Evolutionary conservation across 805 yeast species (phyloP).

Genomic region (Spathaspora arborariae): DNA sequence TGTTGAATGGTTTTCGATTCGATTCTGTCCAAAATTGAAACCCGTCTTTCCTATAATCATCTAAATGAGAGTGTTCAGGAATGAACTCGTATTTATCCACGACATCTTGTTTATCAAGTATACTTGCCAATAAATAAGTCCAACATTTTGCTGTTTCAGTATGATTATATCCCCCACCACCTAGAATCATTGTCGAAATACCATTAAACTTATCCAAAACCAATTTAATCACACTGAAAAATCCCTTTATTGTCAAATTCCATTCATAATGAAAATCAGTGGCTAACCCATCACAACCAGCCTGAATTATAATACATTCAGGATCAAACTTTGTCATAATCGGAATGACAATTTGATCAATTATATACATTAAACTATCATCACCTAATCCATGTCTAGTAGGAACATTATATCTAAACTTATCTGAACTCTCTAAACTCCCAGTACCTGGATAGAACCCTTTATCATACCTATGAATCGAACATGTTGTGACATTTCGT

Average conservation of each 20-base stretch:
- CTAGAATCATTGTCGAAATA: conserved; percentile 48
- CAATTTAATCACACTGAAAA: conserved; percentile 32
- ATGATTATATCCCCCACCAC: conserved; percentile 78
- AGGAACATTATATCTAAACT: conserved; percentile 46
- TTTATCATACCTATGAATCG: conserved; percentile 58
- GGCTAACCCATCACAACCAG: conserved; percentile 74
- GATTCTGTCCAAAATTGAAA: conserved; percentile 47
- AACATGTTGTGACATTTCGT: conserved; percentile 53
- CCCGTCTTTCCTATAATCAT: conserved; percentile 40
- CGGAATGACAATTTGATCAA: conserved; percentile 42
- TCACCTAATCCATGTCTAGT: conserved; percentile 55
- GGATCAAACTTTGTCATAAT: conserved; percentile 38
- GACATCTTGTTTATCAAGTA: conserved; percentile 12
- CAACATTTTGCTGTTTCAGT: conserved; percentile 61
- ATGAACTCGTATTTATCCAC: conserved; percentile 39
- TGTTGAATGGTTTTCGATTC: conserved; percentile 17
- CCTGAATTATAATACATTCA: conserved; percentile 56
- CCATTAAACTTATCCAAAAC: conserved; percentile 16
- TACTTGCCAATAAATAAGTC: conserved; percentile 38
- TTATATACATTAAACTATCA: conserved; percentile 30
- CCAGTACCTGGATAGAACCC: conserved; percentile 82
- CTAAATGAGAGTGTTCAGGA: conserved; percentile 48
- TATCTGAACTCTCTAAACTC: conserved; percentile 30
- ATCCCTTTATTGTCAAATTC: conserved; percentile 59
- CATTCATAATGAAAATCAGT: conserved; percentile 63